Evolutionary conservation across 257 asterid genomes (phyloP).

Genomic region (Ballota nigra): DNA sequence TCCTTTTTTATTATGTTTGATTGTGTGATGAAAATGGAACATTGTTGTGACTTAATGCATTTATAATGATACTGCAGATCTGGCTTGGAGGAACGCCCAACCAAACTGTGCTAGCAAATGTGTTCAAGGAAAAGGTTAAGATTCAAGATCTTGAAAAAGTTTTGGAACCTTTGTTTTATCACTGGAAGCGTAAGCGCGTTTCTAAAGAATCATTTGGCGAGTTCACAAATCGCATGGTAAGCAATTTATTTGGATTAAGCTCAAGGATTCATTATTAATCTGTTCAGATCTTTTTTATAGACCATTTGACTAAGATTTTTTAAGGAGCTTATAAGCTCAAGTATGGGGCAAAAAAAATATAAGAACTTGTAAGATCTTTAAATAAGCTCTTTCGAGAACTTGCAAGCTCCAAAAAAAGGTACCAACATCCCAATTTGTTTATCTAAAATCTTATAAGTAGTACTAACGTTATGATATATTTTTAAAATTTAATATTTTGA

Average conservation of each 20-base stretch:
- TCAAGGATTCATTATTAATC: background rate
- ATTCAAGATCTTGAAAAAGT: constrained; percentile 88
- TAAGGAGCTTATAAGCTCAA: no score
- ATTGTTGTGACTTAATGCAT: background rate
- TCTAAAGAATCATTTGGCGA: constrained; percentile 87
- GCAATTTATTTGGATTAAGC: constrained; percentile 14
- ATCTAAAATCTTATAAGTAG: no score
- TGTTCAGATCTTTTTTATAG: no score
- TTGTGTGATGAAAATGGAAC: background rate
- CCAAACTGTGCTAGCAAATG: constrained; percentile 73
- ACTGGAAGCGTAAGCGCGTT: constrained; percentile 79
- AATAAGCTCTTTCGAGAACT: no score
- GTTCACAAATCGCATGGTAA: constrained; percentile 82
- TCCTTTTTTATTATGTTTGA: background rate
- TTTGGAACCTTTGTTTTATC: constrained; percentile 83
- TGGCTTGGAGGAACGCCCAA: constrained; percentile 97
- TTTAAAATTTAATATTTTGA: no score
- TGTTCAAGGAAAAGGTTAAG: constrained; percentile 85
- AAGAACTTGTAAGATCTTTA: background rate
- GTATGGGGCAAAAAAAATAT: no score
- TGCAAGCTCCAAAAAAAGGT: no score
- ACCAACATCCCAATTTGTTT: no score
- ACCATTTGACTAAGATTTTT: no score
- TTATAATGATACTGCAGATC: constrained; percentile 37
- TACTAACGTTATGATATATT: no score